Evolutionary conservation across 164 flowering plant genomes (phyloP).

Genomic region (Vitis labrusca): DNA sequence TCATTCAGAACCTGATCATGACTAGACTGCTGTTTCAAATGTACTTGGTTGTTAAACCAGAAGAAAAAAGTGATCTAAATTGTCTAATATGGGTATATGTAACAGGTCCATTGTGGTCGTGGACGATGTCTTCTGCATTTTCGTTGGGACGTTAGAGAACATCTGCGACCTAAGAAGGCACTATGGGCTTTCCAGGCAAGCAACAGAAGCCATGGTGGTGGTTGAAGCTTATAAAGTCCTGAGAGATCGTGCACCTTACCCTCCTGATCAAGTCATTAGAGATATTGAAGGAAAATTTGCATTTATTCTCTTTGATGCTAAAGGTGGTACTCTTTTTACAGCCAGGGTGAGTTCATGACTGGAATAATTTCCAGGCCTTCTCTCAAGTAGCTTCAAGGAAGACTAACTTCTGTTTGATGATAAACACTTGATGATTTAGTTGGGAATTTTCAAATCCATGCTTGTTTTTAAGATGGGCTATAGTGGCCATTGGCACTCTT

Average conservation of each 20-base stretch:
- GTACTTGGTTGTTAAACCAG: too few species aligned
- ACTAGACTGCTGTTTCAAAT: too few species aligned
- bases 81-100: not conserved
- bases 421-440: too few species aligned
- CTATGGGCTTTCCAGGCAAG: conserved; percentile 48
- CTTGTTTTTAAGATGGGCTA: too few species aligned
- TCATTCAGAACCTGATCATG: too few species aligned
- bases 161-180: conserved; percentile 31
- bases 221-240: conserved; percentile 50
- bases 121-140: conserved; percentile 57
- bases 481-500: too few species aligned
- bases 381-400: too few species aligned
- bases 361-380: not conserved
- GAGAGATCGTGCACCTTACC: conserved; percentile 61
- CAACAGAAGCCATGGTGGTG: conserved; percentile 46
- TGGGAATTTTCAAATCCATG: too few species aligned
- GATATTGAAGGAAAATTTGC: conserved; percentile 56
- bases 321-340: conserved; percentile 23
- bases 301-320: conserved; percentile 49
- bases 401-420: too few species aligned
- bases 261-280: conserved; percentile 58
- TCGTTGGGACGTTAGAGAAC: conserved; percentile 45
- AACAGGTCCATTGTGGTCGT: conserved; percentile 40
- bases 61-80: not conserved
- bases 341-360: conserved; percentile 34